Percentiles rank a stretch among this genome's conserved stretches.
Evolutionary conservation across 2,329 filamentous ascomycete genomes (phyloP).

Genomic region (Alternaria hordeiaustralica): DNA sequence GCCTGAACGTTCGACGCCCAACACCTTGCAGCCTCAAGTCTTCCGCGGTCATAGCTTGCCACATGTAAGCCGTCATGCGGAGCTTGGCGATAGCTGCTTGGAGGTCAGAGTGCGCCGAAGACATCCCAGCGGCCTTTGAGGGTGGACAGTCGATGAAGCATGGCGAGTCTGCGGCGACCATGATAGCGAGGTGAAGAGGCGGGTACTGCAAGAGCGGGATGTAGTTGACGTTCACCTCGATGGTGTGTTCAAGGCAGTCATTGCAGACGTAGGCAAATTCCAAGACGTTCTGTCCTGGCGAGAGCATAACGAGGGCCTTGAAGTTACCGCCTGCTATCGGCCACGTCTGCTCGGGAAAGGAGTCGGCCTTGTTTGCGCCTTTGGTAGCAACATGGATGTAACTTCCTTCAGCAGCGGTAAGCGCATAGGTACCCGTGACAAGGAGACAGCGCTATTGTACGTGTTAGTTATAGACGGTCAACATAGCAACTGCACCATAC

Average conservation of each 20-base stretch:
- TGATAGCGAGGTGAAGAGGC: constrained; percentile 42
- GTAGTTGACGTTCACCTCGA: constrained; percentile 30
- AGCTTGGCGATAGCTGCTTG: constrained; percentile 42
- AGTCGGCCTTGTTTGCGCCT: constrained; percentile 23
- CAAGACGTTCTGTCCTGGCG: constrained; percentile 31
- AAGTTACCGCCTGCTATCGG: constrained; percentile 40
- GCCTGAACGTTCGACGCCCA: constrained; percentile 35
- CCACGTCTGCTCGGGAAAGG: constrained; percentile 42
- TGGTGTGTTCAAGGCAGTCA: constrained; percentile 16
- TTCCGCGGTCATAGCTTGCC: constrained; percentile 45
- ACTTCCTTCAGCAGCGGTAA: constrained; percentile 20
- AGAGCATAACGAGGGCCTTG: constrained; percentile 42
- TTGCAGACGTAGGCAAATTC: constrained; percentile 29
- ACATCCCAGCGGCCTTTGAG: constrained; percentile 29
- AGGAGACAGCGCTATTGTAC: constrained; percentile 34
- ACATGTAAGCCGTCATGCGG: constrained; percentile 46
- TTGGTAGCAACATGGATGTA: constrained; percentile 31
- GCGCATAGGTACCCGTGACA: constrained; percentile 32
- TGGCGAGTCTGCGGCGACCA: constrained; percentile 43
- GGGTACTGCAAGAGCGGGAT: constrained; percentile 40
- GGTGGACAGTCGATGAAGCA: constrained; percentile 41
- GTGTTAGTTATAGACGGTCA: not conserved
- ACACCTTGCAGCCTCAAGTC: constrained; percentile 35
- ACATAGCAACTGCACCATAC: not conserved
- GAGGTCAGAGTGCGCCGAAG: constrained; percentile 35